Evolutionary conservation across 2,329 filamentous ascomycete genomes (phyloP), one percentile per base, ranked within the genome.

Genomic region (Colletotrichum tropicicola): DNA sequence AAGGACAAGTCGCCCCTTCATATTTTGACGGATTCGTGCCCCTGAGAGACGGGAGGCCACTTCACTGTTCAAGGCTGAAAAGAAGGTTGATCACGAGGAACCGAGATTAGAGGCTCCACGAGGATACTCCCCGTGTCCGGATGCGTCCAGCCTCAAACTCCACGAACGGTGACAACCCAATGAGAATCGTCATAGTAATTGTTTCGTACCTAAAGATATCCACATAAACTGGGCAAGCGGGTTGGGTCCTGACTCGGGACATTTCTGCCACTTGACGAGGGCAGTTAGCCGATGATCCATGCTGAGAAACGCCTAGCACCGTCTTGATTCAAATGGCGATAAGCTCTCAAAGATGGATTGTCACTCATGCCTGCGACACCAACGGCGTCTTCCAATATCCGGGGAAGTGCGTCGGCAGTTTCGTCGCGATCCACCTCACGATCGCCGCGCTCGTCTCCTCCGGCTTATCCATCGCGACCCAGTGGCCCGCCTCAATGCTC

Each of bases 401-500:
- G 5, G 61, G 61, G 48, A 47, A 65, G 12, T 65, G 48, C 6
- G 48, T 35, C 10, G 61, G 61, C 41, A 71, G n/a, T 58, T 74
- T 66, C 51, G 70, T 68, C 3, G 68, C 43, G 30, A 74, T 52
- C 44, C 70, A 73, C 39, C 68, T 66, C 3, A 63, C 51, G 8
- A 76, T 32, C 0, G 70, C 72, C 19, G 74, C 72, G 45, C 68
- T 73, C 23, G 70, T 59, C 62, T 70, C 67, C 4, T 37, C 21
- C 1, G 71, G 59, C 1, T 49, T 65, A 62, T 81, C 78, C 5
- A 77, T 53, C 7, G 75, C 72, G 2, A 74, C 61, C 73, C 77
- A 80, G 67, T 81, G 79, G 0, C 76, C 74, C 0, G 73, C 69
- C 5, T 76, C 69, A 1, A 80, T 27, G 23, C 57, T 70, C 8